Conservation (phyloP, 129 eudicot genomes). For the Saposhnikovia divaricata region DNA sequence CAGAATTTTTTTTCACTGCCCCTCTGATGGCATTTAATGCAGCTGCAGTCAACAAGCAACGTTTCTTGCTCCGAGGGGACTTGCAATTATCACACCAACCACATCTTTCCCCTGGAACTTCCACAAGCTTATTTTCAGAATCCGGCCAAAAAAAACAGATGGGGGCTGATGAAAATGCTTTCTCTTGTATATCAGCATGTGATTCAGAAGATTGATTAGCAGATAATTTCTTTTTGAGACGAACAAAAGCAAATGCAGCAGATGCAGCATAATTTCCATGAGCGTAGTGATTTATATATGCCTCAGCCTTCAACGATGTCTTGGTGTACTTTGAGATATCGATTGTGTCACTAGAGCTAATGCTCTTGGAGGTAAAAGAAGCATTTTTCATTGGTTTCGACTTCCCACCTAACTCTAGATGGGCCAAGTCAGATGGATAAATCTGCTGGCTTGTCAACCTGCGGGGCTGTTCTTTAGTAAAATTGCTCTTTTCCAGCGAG, state of each 20-base stretch:
- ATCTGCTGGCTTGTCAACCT: constrained; percentile 14
- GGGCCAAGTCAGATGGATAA: constrained; percentile 11
- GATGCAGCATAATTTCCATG: constrained; percentile 97
- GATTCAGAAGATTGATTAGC: constrained; percentile 44
- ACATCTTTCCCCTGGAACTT: constrained; percentile 86
- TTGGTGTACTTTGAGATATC: constrained; percentile 18
- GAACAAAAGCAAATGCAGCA: constrained; percentile 65
- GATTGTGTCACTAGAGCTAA: background rate
- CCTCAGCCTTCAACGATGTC: constrained; percentile 46
- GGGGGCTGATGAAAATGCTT: constrained; percentile 72
- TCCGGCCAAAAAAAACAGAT: constrained; percentile 82
- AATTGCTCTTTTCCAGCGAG: background rate
- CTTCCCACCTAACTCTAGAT: constrained; percentile 7
- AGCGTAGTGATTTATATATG: constrained; percentile 50
- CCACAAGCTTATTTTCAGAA: constrained; percentile 70
- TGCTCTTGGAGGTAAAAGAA: background rate
- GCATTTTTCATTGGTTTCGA: background rate
- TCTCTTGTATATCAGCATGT: constrained; percentile 50
- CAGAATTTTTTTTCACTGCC: constrained; percentile 44
- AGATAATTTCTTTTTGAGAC: constrained; percentile 28
- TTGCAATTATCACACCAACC: constrained; percentile 88
- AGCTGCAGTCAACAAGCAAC: constrained; percentile 83
- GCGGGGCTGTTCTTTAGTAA: constrained; percentile 6
- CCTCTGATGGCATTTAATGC: constrained; percentile 79
- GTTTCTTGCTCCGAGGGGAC: constrained; percentile 58